Base-by-base conservation (phyloP, 371 early-diverging fungal species). In the Mucor piriformis region DNA sequence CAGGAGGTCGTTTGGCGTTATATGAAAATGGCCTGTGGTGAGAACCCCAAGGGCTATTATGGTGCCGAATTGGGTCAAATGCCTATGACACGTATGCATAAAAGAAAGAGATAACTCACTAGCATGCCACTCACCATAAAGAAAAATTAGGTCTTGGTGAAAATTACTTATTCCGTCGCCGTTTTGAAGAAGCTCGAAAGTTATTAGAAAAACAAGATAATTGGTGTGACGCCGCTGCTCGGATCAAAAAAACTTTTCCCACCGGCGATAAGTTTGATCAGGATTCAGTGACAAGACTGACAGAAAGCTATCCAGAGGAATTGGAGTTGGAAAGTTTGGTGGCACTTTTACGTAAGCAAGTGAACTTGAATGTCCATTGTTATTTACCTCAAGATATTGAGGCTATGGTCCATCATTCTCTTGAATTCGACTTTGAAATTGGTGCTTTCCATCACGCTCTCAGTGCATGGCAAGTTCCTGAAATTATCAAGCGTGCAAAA, bases 21-120 rank as follows among this genome's bases (percentile, higher is more conserved):
- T 67, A 88, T 92, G 89, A 93, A 93, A 72, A 90, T 91, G 89
- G 92, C 94, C 3, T 92, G 90, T 63, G 93, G 93, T 18, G 93
- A 93, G 69, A 93, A 92, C 68, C 87, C 90, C 20, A 93, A 92
- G 66, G 20, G 63, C 0, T 63, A 54, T 51, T 86, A 82, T 44
- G 84, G 84, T 15, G 48, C 38, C 16, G 56, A 50, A 15, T 42
- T 59, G 4, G 54, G 60, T 6, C 35, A 57, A 38, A 74, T 77
- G 75, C 79, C 79, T 16, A 54, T 59, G 52, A 74, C 81, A 35
- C 73, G 81, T 76, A 77, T 69, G 63, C 46, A 11, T 15, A 10
- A 5, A 29, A 6, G 6, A 44, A 13, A 32, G 3, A 32, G 11
- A 8, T 3, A 15, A 24, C 8, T 24, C 20, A 46, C 3, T 12